phyloP scores from a whole-genome alignment of 2,329 filamentous ascomycete genomes.

The Pseudonectria buxi region DNA sequence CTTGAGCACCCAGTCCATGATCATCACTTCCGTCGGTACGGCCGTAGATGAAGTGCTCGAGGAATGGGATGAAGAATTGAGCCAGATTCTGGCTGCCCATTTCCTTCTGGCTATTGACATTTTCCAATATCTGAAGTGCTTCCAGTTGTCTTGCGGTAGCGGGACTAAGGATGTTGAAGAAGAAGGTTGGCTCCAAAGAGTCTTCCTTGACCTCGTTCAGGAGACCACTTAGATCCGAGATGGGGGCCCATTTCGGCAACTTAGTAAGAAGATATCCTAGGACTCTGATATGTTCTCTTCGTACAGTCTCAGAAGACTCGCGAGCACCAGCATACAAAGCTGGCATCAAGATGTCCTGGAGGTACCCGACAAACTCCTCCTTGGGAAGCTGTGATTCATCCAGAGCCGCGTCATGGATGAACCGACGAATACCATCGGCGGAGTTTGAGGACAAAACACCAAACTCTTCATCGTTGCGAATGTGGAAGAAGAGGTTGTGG shows the following conservation, averaged over 20 bases:
- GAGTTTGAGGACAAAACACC: constrained; percentile 76
- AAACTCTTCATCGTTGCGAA: constrained; percentile 81
- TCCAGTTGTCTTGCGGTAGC: constrained; percentile 80
- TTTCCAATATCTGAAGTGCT: constrained; percentile 69
- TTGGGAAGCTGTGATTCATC: constrained; percentile 26
- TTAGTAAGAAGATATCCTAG: constrained; percentile 70
- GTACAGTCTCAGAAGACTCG: constrained; percentile 75
- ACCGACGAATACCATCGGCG: constrained; percentile 70
- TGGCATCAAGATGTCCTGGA: constrained; percentile 63
- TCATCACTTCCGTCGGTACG: constrained; percentile 67
- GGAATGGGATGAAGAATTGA: constrained; percentile 80
- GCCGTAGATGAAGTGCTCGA: constrained; percentile 92
- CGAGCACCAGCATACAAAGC: constrained; percentile 69
- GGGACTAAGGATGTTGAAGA: constrained; percentile 85
- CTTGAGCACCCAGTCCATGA: constrained; percentile 79
- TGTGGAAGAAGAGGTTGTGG: constrained; percentile 83
- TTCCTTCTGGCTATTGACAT: constrained; percentile 55
- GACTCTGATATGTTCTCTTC: constrained; percentile 73
- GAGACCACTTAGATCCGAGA: constrained; percentile 68
- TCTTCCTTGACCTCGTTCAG: constrained; percentile 60
- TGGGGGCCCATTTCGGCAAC: constrained; percentile 61
- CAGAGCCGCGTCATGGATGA: constrained; percentile 59
- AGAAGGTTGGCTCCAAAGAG: constrained; percentile 63
- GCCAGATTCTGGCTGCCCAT: constrained; percentile 73
- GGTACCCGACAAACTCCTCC: constrained; percentile 47